phyloP scores from a whole-genome alignment of 805 yeast species.

The Pachysolen tannophilus region DNA sequence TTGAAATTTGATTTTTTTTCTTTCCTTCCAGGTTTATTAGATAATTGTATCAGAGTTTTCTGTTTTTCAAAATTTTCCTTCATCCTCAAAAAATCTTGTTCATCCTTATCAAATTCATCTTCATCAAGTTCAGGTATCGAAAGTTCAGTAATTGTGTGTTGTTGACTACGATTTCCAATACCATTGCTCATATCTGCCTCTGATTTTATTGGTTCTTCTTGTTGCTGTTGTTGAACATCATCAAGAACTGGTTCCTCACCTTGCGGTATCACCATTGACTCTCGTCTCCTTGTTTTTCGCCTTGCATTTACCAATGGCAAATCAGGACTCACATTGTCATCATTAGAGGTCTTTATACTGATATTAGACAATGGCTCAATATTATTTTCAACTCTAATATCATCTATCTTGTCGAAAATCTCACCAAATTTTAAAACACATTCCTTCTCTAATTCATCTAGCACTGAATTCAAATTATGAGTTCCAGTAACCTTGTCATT shows the following conservation, averaged over 20 bases:
- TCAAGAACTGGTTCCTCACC: background rate
- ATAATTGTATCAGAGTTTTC: too few relatives aligned
- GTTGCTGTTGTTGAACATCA: background rate
- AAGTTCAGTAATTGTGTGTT: conserved; percentile 16
- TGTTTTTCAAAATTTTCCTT: too few relatives aligned
- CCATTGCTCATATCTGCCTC: too few relatives aligned
- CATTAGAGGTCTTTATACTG: background rate
- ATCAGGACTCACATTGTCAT: background rate
- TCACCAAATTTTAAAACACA: background rate
- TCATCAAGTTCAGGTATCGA: conserved; percentile 8
- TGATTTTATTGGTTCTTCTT: too few relatives aligned
- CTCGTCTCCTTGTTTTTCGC: too few relatives aligned
- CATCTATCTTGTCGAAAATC: background rate
- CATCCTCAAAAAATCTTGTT: too few relatives aligned
- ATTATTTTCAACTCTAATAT: background rate
- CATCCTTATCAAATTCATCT: too few relatives aligned
- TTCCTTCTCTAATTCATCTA: background rate
- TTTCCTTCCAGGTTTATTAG: too few relatives aligned
- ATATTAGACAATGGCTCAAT: background rate
- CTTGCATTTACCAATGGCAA: too few relatives aligned
- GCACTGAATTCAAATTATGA: too few relatives aligned
- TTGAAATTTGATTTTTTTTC: too few relatives aligned
- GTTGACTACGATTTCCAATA: conserved; percentile 15
- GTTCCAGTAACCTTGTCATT: conserved; percentile 20
- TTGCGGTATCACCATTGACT: too few relatives aligned